Conservation (phyloP, 2,329 filamentous ascomycete species). For the Exophiala aquamarina region DNA sequence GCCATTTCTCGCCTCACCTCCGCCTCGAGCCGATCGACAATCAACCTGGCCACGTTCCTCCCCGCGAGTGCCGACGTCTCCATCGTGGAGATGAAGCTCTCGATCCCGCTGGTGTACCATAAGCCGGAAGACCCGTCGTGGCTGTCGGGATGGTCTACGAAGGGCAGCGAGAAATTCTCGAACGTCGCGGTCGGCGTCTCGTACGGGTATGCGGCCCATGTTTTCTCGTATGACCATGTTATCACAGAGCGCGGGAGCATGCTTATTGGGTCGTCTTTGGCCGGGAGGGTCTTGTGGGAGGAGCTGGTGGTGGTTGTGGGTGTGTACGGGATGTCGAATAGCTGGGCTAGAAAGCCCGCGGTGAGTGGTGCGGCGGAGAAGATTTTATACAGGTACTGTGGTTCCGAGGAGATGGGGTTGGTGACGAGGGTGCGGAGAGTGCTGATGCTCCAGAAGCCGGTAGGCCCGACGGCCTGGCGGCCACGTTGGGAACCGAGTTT, state of each 20-base stretch:
- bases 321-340: conserved; percentile 47
- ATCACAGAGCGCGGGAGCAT: conserved; percentile 48
- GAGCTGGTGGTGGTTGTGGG: neutral
- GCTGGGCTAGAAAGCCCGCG: conserved; percentile 45
- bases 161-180: conserved; percentile 63
- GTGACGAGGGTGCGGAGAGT: conserved; percentile 58
- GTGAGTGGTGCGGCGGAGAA: conserved; percentile 58
- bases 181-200: conserved; percentile 84
- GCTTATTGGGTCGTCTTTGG: conserved; percentile 13
- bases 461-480: conserved; percentile 62
- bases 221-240: conserved; percentile 74
- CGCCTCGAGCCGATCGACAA: conserved; percentile 42
- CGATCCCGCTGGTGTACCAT: conserved; percentile 69
- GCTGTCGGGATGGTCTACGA: neutral
- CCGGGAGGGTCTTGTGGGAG: conserved; percentile 12
- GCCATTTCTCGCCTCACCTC: too few species aligned
- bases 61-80: conserved; percentile 93
- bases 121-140: conserved; percentile 22
- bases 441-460: conserved; percentile 84
- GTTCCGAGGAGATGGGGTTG: neutral
- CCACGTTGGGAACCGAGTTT: conserved; percentile 37
- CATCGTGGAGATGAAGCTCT: conserved; percentile 96
- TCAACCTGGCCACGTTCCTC: conserved; percentile 58
- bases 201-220: conserved; percentile 84
- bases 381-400: conserved; percentile 63